These are phyloP conservation scores for Pythium pyrilobum DNA, from an alignment of 352 stramenopile species.

Conservation along the genomic window DNA sequence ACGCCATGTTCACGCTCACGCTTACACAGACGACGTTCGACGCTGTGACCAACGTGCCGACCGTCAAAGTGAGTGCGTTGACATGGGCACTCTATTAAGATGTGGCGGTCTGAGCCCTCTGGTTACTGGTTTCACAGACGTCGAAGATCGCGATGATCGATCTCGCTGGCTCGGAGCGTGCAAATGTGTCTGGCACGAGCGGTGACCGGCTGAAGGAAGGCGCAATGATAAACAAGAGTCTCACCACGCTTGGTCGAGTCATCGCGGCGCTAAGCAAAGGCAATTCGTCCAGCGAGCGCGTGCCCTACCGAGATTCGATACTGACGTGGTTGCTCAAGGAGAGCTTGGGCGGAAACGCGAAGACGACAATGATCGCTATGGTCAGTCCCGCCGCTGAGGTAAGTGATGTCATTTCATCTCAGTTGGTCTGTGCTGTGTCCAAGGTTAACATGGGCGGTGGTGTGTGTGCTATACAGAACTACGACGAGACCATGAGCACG, in stretches of 20 bases:
- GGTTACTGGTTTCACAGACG: slow-evolving; percentile 41
- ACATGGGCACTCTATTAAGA: too few relatives aligned
- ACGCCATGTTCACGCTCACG: slow-evolving; percentile 97
- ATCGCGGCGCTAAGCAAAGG: slow-evolving; percentile 83
- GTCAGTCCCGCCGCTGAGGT: slow-evolving; percentile 70
- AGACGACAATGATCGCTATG: slow-evolving; percentile 89
- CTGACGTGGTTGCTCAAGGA: slow-evolving; percentile 87
- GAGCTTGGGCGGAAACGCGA: slow-evolving; percentile 77
- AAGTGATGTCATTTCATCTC: not conserved
- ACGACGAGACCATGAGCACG: slow-evolving; percentile 84
- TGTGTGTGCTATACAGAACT: slow-evolving; percentile 35
- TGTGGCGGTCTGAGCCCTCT: too few relatives aligned
- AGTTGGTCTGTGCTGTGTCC: not conserved
- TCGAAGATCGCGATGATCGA: slow-evolving; percentile 88
- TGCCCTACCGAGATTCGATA: slow-evolving; percentile 83
- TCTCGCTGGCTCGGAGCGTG: slow-evolving; percentile 76
- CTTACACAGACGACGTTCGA: slow-evolving; percentile 78
- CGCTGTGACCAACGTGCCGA: slow-evolving; percentile 39
- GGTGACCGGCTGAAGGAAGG: slow-evolving; percentile 89
- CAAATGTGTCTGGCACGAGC: slow-evolving; percentile 72
- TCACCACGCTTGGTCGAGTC: slow-evolving; percentile 85
- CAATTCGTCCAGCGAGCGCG: slow-evolving; percentile 32
- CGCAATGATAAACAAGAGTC: slow-evolving; percentile 91
- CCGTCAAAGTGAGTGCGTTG: slow-evolving; percentile 70
- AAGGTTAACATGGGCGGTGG: not conserved